Conservation (phyloP, 2,329 filamentous ascomycete genomes). For the Fusarium cyanostomum region DNA sequence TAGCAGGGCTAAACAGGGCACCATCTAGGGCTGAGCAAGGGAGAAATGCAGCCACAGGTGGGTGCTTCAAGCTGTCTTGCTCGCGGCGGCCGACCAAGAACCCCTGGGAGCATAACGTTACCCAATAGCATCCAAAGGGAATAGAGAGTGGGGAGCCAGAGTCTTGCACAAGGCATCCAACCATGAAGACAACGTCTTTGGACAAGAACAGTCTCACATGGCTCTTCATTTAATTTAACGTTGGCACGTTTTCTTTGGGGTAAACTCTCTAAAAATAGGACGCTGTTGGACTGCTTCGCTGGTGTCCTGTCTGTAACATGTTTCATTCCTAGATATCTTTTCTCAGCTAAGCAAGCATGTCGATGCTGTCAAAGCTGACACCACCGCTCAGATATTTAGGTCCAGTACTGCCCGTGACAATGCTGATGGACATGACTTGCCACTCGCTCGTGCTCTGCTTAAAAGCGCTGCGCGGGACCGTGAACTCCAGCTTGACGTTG, state of each 20-base stretch:
- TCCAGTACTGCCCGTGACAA: slow-evolving; percentile 44
- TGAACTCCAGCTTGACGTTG: slow-evolving; percentile 43
- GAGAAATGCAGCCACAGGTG: neutral
- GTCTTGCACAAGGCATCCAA: too few species aligned
- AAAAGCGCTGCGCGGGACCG: slow-evolving; percentile 43
- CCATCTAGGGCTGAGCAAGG: neutral
- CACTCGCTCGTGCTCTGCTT: slow-evolving; percentile 41
- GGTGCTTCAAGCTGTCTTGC: neutral
- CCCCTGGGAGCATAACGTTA: neutral
- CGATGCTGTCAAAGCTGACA: slow-evolving; percentile 44
- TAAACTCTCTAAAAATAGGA: too few species aligned
- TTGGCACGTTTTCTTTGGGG: too few species aligned
- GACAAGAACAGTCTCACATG: too few species aligned
- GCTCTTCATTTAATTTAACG: too few species aligned
- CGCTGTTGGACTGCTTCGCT: too few species aligned
- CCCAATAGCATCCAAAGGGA: too few species aligned
- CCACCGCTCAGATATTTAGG: slow-evolving; percentile 42
- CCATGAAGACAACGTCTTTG: too few species aligned
- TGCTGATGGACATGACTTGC: slow-evolving; percentile 44
- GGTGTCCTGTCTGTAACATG: too few species aligned
- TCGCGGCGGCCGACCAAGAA: neutral
- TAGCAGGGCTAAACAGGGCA: neutral
- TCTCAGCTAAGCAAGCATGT: slow-evolving; percentile 32
- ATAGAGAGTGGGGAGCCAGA: too few species aligned
- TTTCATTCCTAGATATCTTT: too few species aligned